These are phyloP conservation scores for Salix koriyanagi DNA, from an alignment of 345 rosid genomes.

Conservation along the genomic window DNA sequence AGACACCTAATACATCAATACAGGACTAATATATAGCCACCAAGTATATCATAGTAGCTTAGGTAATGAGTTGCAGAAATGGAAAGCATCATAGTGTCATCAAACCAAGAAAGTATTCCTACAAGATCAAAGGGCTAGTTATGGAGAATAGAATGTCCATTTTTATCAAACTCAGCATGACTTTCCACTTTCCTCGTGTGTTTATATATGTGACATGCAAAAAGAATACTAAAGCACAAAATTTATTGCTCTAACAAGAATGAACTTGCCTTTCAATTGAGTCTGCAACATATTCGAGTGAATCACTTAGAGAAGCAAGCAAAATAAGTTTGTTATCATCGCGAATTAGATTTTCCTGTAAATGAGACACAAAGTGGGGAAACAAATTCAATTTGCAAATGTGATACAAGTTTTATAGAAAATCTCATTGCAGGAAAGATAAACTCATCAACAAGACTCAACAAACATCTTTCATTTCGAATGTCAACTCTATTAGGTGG, in stretches of 20 bases:
- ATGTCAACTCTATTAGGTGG: background rate
- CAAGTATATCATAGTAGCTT: background rate
- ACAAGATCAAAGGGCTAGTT: background rate
- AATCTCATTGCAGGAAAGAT: background rate
- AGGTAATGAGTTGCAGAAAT: background rate
- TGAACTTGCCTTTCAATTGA: conserved; percentile 85
- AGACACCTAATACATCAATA: background rate
- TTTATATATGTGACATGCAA: conserved; percentile 4
- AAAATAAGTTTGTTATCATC: conserved; percentile 90
- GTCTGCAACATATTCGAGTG: conserved; percentile 93
- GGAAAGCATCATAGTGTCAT: background rate
- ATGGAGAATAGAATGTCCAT: background rate
- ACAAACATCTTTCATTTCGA: background rate
- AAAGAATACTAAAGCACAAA: conserved; percentile 3
- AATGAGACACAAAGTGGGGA: background rate
- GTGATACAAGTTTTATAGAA: background rate
- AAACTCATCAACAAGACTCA: background rate
- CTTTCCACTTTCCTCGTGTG: background rate
- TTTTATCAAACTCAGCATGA: background rate
- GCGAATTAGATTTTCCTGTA: conserved; percentile 91
- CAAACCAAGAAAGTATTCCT: background rate
- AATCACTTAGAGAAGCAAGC: conserved; percentile 95
- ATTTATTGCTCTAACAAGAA: background rate
- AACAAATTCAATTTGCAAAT: background rate
- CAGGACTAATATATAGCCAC: background rate